Base-by-base conservation (phyloP, 352 stramenopile genomes). In the Phytophthora tentaculata region DNA sequence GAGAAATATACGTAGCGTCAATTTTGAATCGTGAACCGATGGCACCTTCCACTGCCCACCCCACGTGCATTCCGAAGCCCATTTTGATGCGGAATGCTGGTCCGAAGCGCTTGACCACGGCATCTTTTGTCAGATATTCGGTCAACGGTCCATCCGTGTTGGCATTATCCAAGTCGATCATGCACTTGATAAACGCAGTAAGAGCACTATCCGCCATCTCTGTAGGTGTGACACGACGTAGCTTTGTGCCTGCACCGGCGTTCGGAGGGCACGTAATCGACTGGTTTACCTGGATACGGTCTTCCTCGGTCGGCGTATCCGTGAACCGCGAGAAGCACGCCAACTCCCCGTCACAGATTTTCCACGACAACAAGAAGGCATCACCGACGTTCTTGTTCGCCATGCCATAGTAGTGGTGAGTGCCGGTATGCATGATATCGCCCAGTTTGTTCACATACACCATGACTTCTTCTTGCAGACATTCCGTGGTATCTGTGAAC, bases 1-100 rank as follows among this genome's bases (percentile, higher is more conserved):
- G 93, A 6, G 91, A 98, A 56, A 99, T 96, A 68, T 99, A 99
- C 16, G 96, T 98, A n/a, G 95, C 96, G 70, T 99, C 97, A 64
- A 99, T 97, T 68, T 99, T 99, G 62, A 90, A 90, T 14, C 93
- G 84, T 14, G 94, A 98, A 37, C 96, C 96, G 62, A 99, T 99
- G 3, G 96, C 97, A 13, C 97, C 97, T 78, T 99, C 95, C 26
- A 99, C 94, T 10, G 96, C 96, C 91, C 94, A 98, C 37, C 97
- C 97, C n/a, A 98, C 91, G 74, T 99, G 96, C 73, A 99, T 91
- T 29, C 95, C 96, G 70, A 98, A 98, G 17, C 96, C 96, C 89
- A 98, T 97, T 57, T 94, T 94, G 60, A 94, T 91, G 24, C 83
- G 85, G 65, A 96, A 95, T 17, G 51, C 59, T 3, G 81, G 79